phyloP scores from a whole-genome alignment of 108 stramenopile species.

The Skeletonema costatum region DNA sequence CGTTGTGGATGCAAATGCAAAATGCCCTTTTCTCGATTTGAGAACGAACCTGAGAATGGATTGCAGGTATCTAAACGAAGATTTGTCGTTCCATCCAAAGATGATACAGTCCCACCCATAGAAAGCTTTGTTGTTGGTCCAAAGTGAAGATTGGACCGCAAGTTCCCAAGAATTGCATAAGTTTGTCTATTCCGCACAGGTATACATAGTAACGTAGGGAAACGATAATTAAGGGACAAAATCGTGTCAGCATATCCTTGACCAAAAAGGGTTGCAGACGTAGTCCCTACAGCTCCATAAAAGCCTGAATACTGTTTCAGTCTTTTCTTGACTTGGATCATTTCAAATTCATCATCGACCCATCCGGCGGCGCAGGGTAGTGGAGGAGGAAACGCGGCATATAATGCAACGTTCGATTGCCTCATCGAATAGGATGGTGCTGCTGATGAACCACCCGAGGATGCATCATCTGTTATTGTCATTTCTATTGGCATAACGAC shows the following conservation, averaged over 20 bases:
- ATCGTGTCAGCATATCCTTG: slow-evolving; percentile 28
- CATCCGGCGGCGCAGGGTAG: not conserved
- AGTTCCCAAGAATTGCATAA: slow-evolving; percentile 11
- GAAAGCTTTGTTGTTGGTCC: slow-evolving; percentile 16
- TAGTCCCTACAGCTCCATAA: slow-evolving; percentile 23
- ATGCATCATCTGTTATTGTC: not conserved
- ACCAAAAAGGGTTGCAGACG: slow-evolving; percentile 10
- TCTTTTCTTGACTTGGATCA: slow-evolving; percentile 10
- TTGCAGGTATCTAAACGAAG: slow-evolving; percentile 15
- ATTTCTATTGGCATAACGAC: slow-evolving; percentile 4
- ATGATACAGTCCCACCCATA: slow-evolving; percentile 17
- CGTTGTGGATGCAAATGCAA: not conserved
- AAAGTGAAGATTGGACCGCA: slow-evolving; percentile 25
- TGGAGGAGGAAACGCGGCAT: slow-evolving; percentile 44
- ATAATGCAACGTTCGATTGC: slow-evolving; percentile 23
- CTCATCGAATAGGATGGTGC: slow-evolving; percentile 35
- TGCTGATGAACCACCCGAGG: not conserved
- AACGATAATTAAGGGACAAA: slow-evolving; percentile 36
- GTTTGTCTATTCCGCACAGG: not conserved
- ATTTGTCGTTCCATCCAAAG: slow-evolving; percentile 25
- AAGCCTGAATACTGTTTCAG: slow-evolving; percentile 38
- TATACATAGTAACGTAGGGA: slow-evolving; percentile 15
- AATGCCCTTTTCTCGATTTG: slow-evolving; percentile 4
- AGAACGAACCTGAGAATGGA: not conserved
- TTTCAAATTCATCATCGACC: not conserved